Conservation (phyloP, 2,329 filamentous ascomycete genomes). For the Volutella citrinella region DNA sequence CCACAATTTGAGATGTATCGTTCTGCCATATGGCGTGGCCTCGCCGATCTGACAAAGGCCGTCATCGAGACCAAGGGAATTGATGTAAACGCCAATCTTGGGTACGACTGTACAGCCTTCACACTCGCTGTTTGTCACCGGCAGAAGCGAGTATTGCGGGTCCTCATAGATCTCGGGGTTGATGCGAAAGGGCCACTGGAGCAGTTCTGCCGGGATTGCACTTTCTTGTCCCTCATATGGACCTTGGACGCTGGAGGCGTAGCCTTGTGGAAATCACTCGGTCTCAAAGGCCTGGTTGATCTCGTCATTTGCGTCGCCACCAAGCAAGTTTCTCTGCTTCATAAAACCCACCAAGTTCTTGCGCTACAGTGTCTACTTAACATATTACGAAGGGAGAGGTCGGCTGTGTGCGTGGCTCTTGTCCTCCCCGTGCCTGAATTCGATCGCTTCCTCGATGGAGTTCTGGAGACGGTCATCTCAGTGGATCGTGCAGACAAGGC, state of each 20-base stretch:
- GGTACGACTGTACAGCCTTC: conserved; percentile 1
- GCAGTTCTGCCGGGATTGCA: not conserved
- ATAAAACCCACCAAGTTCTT: not conserved
- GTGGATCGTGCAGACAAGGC: not conserved
- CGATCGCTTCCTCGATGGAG: not conserved
- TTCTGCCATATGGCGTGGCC: not conserved
- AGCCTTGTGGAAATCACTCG: not conserved
- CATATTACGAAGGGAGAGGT: not conserved
- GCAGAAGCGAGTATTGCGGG: not conserved
- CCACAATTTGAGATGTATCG: conserved; percentile 1
- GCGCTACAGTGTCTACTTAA: not conserved
- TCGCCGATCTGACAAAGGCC: not conserved
- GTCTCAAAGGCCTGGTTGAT: not conserved
- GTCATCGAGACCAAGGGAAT: not conserved
- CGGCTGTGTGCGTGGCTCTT: not conserved
- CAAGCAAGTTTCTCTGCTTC: not conserved
- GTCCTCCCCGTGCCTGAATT: not conserved
- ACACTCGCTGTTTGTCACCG: not conserved
- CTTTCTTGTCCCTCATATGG: conserved; percentile 2
- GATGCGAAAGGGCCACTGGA: not conserved
- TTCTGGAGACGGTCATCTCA: conserved; percentile 1
- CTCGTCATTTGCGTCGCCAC: not conserved
- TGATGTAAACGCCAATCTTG: conserved; percentile 1
- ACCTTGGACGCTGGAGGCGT: not conserved
- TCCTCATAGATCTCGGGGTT: conserved; percentile 1